Conservation (phyloP, 1,284 basidiomycete species). For the Papiliotrema fonsecae region DNA sequence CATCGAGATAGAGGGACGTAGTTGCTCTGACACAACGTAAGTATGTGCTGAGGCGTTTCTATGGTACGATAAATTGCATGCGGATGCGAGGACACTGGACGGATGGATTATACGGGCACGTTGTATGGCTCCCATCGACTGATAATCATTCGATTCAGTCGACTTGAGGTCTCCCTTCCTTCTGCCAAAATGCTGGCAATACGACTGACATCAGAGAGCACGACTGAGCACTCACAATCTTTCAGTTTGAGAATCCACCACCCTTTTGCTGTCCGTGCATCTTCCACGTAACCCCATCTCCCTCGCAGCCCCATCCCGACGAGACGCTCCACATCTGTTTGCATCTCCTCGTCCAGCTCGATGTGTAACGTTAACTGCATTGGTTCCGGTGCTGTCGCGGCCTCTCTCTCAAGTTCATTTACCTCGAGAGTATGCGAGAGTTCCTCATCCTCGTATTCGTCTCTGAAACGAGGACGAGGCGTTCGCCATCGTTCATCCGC, state of each 20-base stretch:
- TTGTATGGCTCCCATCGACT: background rate
- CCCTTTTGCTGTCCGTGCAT: conserved; percentile 1
- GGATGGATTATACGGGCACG: background rate
- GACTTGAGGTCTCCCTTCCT: background rate
- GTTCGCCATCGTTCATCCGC: conserved; percentile 32
- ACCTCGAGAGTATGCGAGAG: too few species aligned
- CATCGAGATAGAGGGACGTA: too few species aligned
- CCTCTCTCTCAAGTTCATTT: too few species aligned
- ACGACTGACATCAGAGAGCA: conserved; percentile 14
- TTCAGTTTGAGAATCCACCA: conserved; percentile 41
- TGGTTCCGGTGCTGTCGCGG: too few species aligned
- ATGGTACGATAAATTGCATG: too few species aligned
- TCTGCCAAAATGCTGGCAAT: conserved; percentile 8
- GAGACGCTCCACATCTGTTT: conserved; percentile 4
- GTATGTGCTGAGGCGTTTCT: too few species aligned
- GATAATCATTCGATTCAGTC: background rate
- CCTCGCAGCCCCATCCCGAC: conserved; percentile 36
- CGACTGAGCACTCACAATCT: conserved; percentile 28
- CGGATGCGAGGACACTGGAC: too few species aligned
- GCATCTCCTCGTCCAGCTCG: too few species aligned
- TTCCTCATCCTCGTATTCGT: too few species aligned
- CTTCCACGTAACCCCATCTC: conserved; percentile 34
- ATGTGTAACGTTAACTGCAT: too few species aligned
- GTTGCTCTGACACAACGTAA: too few species aligned
- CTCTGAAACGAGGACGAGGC: background rate